A percentile compares a stretch with the other conserved stretches of the same genome.
phyloP scores from a whole-genome alignment of 2,329 filamentous ascomycete genomes.

The Neonectria coccinea region DNA sequence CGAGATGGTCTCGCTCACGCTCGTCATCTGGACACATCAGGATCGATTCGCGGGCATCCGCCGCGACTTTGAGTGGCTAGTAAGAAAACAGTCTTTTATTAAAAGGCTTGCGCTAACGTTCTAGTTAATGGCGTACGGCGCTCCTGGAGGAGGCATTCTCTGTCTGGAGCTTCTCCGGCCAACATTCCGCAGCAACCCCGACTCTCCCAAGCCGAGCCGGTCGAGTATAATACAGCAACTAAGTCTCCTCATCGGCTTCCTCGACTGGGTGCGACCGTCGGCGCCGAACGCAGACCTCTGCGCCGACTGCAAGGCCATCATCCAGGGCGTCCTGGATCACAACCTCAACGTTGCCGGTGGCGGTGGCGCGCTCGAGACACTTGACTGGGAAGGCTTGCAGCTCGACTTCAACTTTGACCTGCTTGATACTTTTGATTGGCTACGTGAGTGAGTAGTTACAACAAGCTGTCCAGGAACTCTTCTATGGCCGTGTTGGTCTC shows the following conservation, averaged over 20 bases:
- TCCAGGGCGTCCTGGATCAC: slow-evolving; percentile 63
- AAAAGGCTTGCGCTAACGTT: slow-evolving; percentile 5
- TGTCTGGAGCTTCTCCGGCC: slow-evolving; percentile 63
- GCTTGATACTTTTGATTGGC: slow-evolving; percentile 63
- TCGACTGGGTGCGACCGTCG: slow-evolving; percentile 62
- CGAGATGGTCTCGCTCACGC: slow-evolving; percentile 60
- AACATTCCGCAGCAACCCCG: slow-evolving; percentile 50
- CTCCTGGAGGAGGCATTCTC: slow-evolving; percentile 62
- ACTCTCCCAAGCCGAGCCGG: slow-evolving; percentile 53
- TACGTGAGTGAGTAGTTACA: slow-evolving; percentile 46
- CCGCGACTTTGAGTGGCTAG: slow-evolving; percentile 63
- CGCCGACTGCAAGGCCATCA: slow-evolving; percentile 58
- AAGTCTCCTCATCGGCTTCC: slow-evolving; percentile 62
- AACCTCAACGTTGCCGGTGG: slow-evolving; percentile 55
- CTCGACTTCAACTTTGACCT: slow-evolving; percentile 60
- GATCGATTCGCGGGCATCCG: slow-evolving; percentile 57
- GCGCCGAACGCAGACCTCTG: slow-evolving; percentile 64
- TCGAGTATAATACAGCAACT: slow-evolving; percentile 65
- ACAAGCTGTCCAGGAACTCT: slow-evolving; percentile 28
- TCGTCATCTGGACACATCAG: slow-evolving; percentile 63
- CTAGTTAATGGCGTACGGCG: slow-evolving; percentile 62
- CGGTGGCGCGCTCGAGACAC: slow-evolving; percentile 38
- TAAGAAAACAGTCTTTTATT: slow-evolving; percentile 39
- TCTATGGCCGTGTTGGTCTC: slow-evolving; percentile 43
- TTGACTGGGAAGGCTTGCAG: slow-evolving; percentile 52